Conservation (phyloP, 441 rosid genomes). For the Sinapis alba region DNA sequence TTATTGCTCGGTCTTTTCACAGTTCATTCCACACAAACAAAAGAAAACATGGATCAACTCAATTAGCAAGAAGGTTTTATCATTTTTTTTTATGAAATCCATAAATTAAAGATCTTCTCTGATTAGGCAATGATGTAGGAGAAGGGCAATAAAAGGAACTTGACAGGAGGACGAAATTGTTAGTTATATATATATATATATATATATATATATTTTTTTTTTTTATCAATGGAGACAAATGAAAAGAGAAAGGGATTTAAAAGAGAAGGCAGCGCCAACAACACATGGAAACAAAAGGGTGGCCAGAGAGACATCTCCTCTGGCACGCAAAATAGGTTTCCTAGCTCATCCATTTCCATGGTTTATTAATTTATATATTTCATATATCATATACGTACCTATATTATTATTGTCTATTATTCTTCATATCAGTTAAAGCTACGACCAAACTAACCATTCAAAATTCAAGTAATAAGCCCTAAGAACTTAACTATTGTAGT, state of each 20-base stretch:
- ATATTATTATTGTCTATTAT: not conserved
- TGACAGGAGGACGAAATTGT: constrained; percentile 16
- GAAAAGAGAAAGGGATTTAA: constrained; percentile 27
- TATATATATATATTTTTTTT: too few species aligned
- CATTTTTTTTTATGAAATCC: constrained; percentile 18
- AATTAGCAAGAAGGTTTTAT: constrained; percentile 2
- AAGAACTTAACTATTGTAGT: not conserved
- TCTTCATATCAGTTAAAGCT: constrained; percentile 4
- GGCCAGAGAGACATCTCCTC: constrained; percentile 35
- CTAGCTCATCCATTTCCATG: constrained; percentile 36
- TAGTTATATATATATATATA: constrained; percentile 10
- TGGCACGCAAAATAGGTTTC: constrained; percentile 37
- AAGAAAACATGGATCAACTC: constrained; percentile 3
- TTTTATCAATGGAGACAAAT: constrained; percentile 29
- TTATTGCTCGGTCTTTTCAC: constrained; percentile 27
- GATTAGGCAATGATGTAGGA: constrained; percentile 31
- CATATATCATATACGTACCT: not conserved
- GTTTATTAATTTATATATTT: constrained; percentile 7
- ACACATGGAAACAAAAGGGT: constrained; percentile 38
- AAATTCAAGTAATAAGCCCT: constrained; percentile 17
- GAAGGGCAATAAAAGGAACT: constrained; percentile 26
- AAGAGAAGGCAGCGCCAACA: constrained; percentile 43
- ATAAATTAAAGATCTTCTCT: constrained; percentile 24
- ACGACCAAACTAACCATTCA: not conserved
- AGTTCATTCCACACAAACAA: not conserved